phyloP scores from a whole-genome alignment of 768 basidiomycete species.

The Podaxis sp. region DNA sequence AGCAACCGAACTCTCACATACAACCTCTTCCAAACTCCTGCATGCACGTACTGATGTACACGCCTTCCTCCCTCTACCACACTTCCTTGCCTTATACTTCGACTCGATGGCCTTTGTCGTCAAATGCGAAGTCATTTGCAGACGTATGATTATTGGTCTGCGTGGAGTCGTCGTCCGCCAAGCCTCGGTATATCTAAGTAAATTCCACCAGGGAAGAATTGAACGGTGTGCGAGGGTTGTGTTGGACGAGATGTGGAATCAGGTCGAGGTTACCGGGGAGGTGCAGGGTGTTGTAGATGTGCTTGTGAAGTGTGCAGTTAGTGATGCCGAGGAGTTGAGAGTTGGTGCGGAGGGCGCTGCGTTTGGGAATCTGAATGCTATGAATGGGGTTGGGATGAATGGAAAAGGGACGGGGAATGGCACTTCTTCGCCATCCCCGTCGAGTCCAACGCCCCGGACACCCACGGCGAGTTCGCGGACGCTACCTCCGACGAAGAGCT shows the following conservation, averaged over 20 bases:
- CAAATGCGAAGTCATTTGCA: constrained; percentile 79
- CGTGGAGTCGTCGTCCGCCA: constrained; percentile 85
- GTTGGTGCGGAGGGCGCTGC: constrained; percentile 32
- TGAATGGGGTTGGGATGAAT: constrained; percentile 1
- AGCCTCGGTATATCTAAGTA: constrained; percentile 85
- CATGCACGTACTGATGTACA: constrained; percentile 78
- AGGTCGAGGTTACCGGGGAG: constrained; percentile 64
- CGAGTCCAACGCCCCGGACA: background rate
- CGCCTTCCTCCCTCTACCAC: constrained; percentile 63
- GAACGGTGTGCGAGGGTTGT: constrained; percentile 84
- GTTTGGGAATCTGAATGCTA: constrained; percentile 19
- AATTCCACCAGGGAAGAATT: constrained; percentile 82
- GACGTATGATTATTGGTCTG: constrained; percentile 90
- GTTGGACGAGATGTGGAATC: constrained; percentile 94
- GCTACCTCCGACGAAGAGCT: constrained; percentile 10
- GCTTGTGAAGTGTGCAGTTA: constrained; percentile 79
- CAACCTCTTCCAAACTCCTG: constrained; percentile 78
- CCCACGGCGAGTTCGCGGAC: background rate
- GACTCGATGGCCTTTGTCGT: constrained; percentile 90
- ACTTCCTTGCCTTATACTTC: constrained; percentile 82
- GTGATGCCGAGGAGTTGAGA: constrained; percentile 72
- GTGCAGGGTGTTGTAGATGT: constrained; percentile 74
- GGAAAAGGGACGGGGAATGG: background rate
- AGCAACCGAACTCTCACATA: constrained; percentile 83
- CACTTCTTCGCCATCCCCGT: background rate